Evolutionary conservation across 2,329 filamentous ascomycete species (phyloP), one percentile per base, ranked within the genome.

Genomic region (Sclerotinia spermophila): DNA sequence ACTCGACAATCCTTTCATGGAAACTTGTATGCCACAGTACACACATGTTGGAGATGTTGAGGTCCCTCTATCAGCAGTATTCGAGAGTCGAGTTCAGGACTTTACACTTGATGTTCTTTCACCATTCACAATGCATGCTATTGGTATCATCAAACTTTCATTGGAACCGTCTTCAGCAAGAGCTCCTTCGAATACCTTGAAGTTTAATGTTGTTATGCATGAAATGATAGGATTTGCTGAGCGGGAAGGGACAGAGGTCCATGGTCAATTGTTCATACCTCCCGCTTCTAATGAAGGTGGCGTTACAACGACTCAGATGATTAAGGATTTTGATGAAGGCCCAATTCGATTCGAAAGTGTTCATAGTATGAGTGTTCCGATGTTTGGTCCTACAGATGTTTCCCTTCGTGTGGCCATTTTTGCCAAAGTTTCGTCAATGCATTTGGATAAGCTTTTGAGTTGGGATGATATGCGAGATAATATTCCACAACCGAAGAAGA

Each of bases 171-270:
- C 95, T 0, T 95, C 93, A 62, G 94, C 95, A 2, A 90, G 96
- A 77, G 95, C 94, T 5, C 96, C 96, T 21, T 92, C 93, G 19
- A 96, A 92, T 71, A 97, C 93, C 3, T 83, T 98, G 71, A 99
- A 98, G 79, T 99, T 99, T 83, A 99, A 98, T 77, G 94, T 98
- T 7, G 94, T 98, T 44, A 97, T 99, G 93, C 94, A 97, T 78
- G 94, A 98, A 78, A 88, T 99, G 82, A 83, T 96, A 48, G 96
- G 96, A 1, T 99, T 99, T 76, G 92, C 96, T 0, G 96, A 99
- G 81, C 89, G 95, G 73, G 96, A 99, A 82, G 96, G 96, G 21
- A 97, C 93, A 0, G 92, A 97, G 75, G 94, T 99, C 40, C 96
- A 99, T 81, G 96, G 94, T 1, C 94, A 98, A 81, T 87, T 99